Percentiles rank a stretch among this genome's conserved stretches.
Conservation (phyloP, 2,329 filamentous ascomycete genomes). For the Zasmidium citrigriseum region DNA sequence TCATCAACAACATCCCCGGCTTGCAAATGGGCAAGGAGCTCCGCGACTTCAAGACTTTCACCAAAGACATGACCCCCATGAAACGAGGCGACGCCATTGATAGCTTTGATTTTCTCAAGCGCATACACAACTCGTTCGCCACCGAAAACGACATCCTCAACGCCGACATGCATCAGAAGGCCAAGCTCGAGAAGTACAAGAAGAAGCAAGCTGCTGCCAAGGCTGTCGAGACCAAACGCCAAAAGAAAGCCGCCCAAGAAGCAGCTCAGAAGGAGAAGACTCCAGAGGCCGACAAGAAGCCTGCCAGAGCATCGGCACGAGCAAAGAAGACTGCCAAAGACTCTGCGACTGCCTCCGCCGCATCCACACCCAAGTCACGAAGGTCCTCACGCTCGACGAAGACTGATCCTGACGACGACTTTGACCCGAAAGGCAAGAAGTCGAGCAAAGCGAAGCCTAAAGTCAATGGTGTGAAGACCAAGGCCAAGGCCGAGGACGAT, state of each 20-base stretch:
- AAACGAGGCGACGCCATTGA: constrained; percentile 75
- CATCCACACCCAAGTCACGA: not conserved
- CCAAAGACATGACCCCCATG: constrained; percentile 66
- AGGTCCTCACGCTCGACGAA: not conserved
- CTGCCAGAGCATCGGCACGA: not conserved
- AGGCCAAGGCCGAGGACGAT: not conserved
- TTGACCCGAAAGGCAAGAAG: not conserved
- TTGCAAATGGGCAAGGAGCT: constrained; percentile 72
- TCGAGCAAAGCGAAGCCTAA: constrained; percentile 5
- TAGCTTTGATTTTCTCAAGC: constrained; percentile 73
- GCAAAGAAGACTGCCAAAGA: not conserved
- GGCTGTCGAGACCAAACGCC: constrained; percentile 29
- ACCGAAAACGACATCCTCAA: constrained; percentile 76
- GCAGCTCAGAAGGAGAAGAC: constrained; percentile 1
- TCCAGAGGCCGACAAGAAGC: not conserved
- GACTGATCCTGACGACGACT: not conserved
- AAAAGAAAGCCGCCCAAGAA: constrained; percentile 28
- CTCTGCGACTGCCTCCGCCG: not conserved
- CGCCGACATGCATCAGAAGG: constrained; percentile 65
- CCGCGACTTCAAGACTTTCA: constrained; percentile 70
- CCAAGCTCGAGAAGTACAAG: constrained; percentile 46
- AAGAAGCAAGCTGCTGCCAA: constrained; percentile 34
- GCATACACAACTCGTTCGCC: constrained; percentile 85
- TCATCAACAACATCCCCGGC: constrained; percentile 77
- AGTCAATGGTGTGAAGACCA: not conserved